These are phyloP conservation scores for Apiosordaria backusii DNA, from an alignment of 495 filamentous ascomycete species.

Conservation along the genomic window DNA sequence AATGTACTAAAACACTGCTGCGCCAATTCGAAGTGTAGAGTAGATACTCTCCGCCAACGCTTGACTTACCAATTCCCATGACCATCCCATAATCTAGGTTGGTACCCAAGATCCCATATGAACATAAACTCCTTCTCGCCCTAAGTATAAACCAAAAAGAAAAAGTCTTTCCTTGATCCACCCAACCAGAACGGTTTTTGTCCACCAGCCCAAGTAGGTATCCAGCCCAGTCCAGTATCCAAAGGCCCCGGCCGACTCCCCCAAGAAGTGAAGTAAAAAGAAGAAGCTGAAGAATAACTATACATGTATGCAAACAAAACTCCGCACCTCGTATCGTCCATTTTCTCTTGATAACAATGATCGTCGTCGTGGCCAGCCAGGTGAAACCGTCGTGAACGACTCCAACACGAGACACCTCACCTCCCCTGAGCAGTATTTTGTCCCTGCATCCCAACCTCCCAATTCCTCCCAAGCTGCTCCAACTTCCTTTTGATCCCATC, in stretches of 20 bases:
- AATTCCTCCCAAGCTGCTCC: conserved; percentile 31
- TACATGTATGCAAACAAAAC: neutral
- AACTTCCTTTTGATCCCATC: conserved; percentile 50
- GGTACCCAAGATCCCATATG: neutral
- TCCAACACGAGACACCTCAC: neutral
- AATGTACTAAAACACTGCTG: neutral
- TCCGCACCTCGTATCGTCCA: neutral
- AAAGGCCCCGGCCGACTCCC: neutral
- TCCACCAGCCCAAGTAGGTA: neutral
- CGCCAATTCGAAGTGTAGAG: no score
- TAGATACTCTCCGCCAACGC: no score
- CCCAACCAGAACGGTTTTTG: neutral
- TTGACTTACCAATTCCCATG: no score
- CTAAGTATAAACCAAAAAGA: neutral
- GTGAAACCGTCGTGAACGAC: neutral
- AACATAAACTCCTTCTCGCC: neutral
- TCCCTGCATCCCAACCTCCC: conserved; percentile 19
- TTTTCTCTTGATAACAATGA: neutral
- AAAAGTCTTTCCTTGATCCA: neutral
- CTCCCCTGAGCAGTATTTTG: conserved; percentile 17
- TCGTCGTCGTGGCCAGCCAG: neutral
- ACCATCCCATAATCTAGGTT: no score
- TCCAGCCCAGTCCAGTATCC: neutral
- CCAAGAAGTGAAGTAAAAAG: neutral
- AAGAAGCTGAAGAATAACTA: neutral